phyloP scores from a whole-genome alignment of 768 basidiomycete genomes.

The Russula emetica region DNA sequence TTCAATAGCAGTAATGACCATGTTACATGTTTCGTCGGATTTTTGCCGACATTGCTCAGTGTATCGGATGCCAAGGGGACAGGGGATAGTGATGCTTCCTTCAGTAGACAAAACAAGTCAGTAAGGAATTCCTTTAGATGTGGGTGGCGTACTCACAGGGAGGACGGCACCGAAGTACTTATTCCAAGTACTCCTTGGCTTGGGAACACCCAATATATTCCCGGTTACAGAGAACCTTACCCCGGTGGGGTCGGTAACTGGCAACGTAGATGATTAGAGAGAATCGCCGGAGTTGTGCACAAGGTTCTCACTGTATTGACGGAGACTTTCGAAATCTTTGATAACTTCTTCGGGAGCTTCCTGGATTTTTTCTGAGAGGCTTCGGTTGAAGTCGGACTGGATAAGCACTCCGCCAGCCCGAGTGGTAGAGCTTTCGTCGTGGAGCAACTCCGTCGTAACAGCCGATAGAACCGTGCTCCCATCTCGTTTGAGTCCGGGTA shows the following conservation, averaged over 20 bases:
- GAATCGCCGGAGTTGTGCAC: neutral
- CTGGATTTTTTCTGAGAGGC: constrained; percentile 65
- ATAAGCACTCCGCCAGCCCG: constrained; percentile 63
- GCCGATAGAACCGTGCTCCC: constrained; percentile 76
- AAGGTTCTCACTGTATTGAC: constrained; percentile 53
- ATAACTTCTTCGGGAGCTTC: constrained; percentile 69
- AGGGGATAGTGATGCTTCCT: constrained; percentile 57
- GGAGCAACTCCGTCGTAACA: constrained; percentile 61
- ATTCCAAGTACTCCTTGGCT: constrained; percentile 71
- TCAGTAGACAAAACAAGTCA: constrained; percentile 4
- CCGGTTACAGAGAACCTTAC: constrained; percentile 91
- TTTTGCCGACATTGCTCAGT: constrained; percentile 68
- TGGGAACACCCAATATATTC: constrained; percentile 61
- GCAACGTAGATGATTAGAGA: neutral
- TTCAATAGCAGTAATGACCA: neutral
- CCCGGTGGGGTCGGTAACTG: constrained; percentile 80
- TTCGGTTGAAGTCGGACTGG: constrained; percentile 76
- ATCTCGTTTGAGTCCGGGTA: constrained; percentile 89
- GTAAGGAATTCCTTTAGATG: neutral
- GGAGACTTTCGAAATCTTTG: constrained; percentile 68
- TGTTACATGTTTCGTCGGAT: constrained; percentile 66
- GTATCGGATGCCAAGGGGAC: constrained; percentile 64
- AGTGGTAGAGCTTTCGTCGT: constrained; percentile 64
- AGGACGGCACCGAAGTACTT: constrained; percentile 61
- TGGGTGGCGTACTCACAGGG: constrained; percentile 43